Conservation (phyloP, 345 rosid genomes). For the Ailanthus altissimus region DNA sequence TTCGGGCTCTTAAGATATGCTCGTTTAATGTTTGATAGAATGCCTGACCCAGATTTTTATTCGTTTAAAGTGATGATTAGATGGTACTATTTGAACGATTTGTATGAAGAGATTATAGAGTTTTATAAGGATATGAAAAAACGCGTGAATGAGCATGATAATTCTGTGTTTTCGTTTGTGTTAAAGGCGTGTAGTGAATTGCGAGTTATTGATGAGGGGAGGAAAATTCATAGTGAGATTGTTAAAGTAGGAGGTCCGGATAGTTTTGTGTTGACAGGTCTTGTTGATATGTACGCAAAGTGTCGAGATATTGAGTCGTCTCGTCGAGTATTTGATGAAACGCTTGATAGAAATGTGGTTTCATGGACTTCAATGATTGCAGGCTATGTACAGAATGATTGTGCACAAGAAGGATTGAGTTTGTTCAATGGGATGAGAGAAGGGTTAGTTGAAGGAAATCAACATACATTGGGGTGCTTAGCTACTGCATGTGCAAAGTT, state of each 20-base stretch:
- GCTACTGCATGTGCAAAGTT: slow-evolving; percentile 69
- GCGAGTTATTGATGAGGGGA: slow-evolving; percentile 50
- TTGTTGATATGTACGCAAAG: slow-evolving; percentile 83
- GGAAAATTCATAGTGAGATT: slow-evolving; percentile 61
- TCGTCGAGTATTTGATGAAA: slow-evolving; percentile 48
- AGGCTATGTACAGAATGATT: slow-evolving; percentile 73
- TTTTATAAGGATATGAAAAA: slow-evolving; percentile 43
- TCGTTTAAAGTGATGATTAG: slow-evolving; percentile 70
- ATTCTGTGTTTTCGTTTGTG: slow-evolving; percentile 55
- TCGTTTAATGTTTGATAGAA: slow-evolving; percentile 68
- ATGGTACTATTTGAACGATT: slow-evolving; percentile 55
- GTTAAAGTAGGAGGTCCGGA: slow-evolving; percentile 57
- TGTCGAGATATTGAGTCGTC: slow-evolving; percentile 51
- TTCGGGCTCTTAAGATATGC: slow-evolving; percentile 52
- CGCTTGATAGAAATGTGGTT: slow-evolving; percentile 52
- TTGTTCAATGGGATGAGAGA: slow-evolving; percentile 75
- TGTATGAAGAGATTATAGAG: slow-evolving; percentile 40
- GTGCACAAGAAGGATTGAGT: slow-evolving; percentile 48
- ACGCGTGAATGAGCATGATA: slow-evolving; percentile 37
- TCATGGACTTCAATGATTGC: slow-evolving; percentile 86
- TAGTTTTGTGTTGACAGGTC: slow-evolving; percentile 62
- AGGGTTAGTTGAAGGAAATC: slow-evolving; percentile 44
- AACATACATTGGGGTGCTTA: slow-evolving; percentile 66
- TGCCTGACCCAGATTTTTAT: slow-evolving; percentile 69
- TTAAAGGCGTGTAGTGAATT: slow-evolving; percentile 74